Evolutionary conservation across 805 yeast genomes (phyloP), one percentile per base, ranked within the genome.

Genomic region (Pichia gijzeniarum): DNA sequence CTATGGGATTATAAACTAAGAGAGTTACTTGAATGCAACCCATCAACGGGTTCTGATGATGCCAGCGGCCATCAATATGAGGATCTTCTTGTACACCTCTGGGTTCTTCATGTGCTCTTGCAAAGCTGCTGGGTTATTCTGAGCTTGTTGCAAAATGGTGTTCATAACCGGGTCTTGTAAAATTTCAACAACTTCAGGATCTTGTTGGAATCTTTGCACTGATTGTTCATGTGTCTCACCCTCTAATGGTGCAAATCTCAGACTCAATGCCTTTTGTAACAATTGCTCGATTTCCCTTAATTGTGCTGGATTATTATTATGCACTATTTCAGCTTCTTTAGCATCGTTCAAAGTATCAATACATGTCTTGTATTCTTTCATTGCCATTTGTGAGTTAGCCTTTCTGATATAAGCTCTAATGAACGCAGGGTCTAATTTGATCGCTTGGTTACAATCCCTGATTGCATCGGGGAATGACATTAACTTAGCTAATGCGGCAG

Each of bases 31-130:
- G n/a, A n/a, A n/a, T n/a, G n/a, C n/a, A n/a, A n/a, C n/a, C n/a
- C n/a, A n/a, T 31, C 40, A 51, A 38, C 50, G 51, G 28, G 95
- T 88, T 64, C 96, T 83, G 60, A 93, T 90, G 46, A 93, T 85
- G 65, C 99, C 99, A 17, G 98, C 96, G 46, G 97, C 96, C 63
- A 90, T 83, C 65, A 93, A 76, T 56, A 85, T 75, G 65, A 85
- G 83, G 57, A 93, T 81, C 79, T 93, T 93, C 65, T 81, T 82
- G 61, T 81, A 78, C 41, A 93, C 85, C 50, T 81, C 95, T 35
- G 99, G 98, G 69, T 93, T 93, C 74, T 80, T 85, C 96, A 93
- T 89, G 69, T 93, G 99, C 59, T 91, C 97, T 64, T 86, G 95
- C 57, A 93, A 75, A 45, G 98, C 98, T 38, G 96, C 95, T 41